phyloP scores from a whole-genome alignment of 2,329 filamentous ascomycete genomes.

The Cordyceps cateniannulata region DNA sequence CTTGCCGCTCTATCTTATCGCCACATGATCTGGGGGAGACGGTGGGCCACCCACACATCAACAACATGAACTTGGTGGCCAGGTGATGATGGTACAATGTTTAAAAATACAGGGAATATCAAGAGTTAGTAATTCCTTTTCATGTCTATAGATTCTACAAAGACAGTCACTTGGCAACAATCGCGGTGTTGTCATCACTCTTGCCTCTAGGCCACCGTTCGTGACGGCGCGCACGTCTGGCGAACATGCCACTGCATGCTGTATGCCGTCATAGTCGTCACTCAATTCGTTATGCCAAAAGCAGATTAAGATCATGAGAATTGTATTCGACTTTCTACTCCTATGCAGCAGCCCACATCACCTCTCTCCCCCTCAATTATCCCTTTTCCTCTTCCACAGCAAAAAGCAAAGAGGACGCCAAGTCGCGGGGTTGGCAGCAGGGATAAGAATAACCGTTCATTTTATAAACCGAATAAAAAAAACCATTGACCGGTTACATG shows the following conservation, averaged over 20 bases:
- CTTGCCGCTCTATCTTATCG: conserved; percentile 8
- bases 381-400: not conserved
- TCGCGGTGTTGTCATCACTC: no score
- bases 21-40: conserved; percentile 9
- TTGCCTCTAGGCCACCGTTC: no score
- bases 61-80: not conserved
- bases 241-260: no score
- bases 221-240: no score
- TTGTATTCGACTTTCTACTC: conserved; percentile 12
- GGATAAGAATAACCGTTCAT: conserved; percentile 9
- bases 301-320: not conserved
- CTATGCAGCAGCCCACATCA: conserved; percentile 7
- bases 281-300: not conserved
- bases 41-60: not conserved
- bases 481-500: conserved; percentile 11
- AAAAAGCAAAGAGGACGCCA: not conserved
- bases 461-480: conserved; percentile 11
- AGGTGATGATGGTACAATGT: not conserved
- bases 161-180: no score
- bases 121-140: no score
- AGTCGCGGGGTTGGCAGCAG: conserved; percentile 2
- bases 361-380: not conserved
- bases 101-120: no score
- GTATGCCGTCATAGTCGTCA: not conserved
- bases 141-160: no score